These are phyloP conservation scores for Hanseniaspora lindneri DNA, from an alignment of 805 yeast species.

Conservation along the genomic window DNA sequence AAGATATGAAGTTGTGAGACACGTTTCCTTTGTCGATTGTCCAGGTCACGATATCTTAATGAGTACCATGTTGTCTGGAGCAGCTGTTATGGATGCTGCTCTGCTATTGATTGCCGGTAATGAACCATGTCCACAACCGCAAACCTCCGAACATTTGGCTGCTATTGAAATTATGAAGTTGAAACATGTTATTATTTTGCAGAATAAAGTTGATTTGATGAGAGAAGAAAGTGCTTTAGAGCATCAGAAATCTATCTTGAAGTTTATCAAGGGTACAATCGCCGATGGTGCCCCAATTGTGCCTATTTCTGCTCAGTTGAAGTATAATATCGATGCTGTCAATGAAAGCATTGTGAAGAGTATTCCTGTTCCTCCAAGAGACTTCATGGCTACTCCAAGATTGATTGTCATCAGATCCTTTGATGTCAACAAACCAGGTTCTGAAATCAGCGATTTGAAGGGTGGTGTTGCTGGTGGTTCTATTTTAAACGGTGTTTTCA, in stretches of 20 bases:
- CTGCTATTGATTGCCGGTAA: constrained; percentile 91
- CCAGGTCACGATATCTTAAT: constrained; percentile 99
- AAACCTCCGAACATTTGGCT: constrained; percentile 97
- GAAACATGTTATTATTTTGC: constrained; percentile 89
- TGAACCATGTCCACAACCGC: constrained; percentile 99
- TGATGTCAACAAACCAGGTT: constrained; percentile 98
- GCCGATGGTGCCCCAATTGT: constrained; percentile 99
- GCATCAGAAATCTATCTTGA: constrained; percentile 83
- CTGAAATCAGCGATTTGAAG: constrained; percentile 89
- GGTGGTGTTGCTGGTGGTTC: constrained; percentile 99
- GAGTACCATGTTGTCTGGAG: constrained; percentile 99
- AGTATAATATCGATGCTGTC: constrained; percentile 96
- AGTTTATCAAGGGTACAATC: constrained; percentile 91
- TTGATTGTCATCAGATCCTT: constrained; percentile 95
- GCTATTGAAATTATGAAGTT: constrained; percentile 99
- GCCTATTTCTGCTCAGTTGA: constrained; percentile 97
- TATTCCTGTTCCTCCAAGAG: constrained; percentile 91
- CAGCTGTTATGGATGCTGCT: constrained; percentile 99
- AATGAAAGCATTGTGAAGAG: constrained; percentile 90
- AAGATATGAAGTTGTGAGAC: constrained; percentile 82
- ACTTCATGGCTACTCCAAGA: constrained; percentile 85
- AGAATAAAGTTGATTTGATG: constrained; percentile 97
- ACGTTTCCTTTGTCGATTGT: constrained; percentile 97
- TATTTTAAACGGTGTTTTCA: constrained; percentile 90
- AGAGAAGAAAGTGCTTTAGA: constrained; percentile 92